Evolutionary conservation across 345 rosid species (phyloP).

Genomic region (Isatis tinctoria): DNA sequence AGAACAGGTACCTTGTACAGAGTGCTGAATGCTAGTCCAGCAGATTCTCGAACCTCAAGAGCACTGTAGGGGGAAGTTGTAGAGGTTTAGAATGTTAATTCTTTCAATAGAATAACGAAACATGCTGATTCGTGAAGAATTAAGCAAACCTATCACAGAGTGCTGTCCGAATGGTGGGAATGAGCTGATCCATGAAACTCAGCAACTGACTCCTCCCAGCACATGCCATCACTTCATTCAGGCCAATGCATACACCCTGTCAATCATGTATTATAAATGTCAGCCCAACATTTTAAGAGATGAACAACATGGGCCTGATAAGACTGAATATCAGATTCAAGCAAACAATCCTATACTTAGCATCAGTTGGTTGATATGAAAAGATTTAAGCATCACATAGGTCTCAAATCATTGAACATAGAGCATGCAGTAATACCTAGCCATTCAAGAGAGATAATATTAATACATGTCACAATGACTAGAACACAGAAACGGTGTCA

Average conservation of each 20-base stretch:
- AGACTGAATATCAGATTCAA: slow-evolving; percentile 11
- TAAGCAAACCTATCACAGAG: slow-evolving; percentile 85
- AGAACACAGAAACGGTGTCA: neutral
- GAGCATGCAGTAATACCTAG: slow-evolving; percentile 2
- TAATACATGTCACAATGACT: neutral
- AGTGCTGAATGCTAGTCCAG: slow-evolving; percentile 95
- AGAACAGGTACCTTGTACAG: slow-evolving; percentile 72
- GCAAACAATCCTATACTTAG: too few species aligned
- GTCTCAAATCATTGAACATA: neutral
- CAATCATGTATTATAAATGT: slow-evolving; percentile 14
- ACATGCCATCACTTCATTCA: slow-evolving; percentile 99
- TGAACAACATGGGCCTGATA: neutral
- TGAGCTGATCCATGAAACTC: slow-evolving; percentile 93
- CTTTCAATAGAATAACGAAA: neutral
- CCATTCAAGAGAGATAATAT: neutral
- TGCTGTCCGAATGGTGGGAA: slow-evolving; percentile 89
- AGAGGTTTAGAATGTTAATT: neutral
- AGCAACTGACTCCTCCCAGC: slow-evolving; percentile 91
- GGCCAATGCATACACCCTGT: slow-evolving; percentile 97
- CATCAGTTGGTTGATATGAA: neutral
- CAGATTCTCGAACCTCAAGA: slow-evolving; percentile 94
- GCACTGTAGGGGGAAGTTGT: slow-evolving; percentile 38
- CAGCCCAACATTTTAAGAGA: neutral
- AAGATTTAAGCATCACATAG: slow-evolving; percentile 2
- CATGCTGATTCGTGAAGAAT: neutral